Conservation (phyloP, 192 early-diverging fungal genomes). For the Glomus cerebriforme region DNA sequence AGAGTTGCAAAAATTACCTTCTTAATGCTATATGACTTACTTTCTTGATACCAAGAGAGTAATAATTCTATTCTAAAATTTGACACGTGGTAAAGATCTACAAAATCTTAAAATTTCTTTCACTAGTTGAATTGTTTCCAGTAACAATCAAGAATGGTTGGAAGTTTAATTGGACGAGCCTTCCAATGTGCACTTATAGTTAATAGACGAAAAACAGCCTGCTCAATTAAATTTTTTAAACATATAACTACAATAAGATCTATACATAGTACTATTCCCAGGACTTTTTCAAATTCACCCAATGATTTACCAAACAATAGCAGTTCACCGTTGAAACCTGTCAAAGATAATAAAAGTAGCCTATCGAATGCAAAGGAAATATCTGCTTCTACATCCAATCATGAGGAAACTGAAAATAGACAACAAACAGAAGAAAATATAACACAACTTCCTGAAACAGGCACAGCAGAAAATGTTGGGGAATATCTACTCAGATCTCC, state of each 20-base stretch:
- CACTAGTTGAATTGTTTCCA: neutral
- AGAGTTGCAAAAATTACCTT: no score
- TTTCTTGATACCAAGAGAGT: no score
- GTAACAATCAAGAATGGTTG: neutral
- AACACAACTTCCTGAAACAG: neutral
- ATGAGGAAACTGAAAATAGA: slow-evolving; percentile 6
- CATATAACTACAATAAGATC: neutral
- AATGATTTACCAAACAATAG: slow-evolving; percentile 13
- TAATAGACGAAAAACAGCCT: neutral
- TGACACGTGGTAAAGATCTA: no score
- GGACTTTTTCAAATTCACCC: slow-evolving; percentile 9
- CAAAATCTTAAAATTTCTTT: no score
- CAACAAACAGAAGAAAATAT: slow-evolving; percentile 1
- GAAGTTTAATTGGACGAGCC: neutral
- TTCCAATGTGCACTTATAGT: neutral
- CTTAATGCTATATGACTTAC: no score
- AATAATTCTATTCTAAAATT: no score
- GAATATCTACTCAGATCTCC: slow-evolving; percentile 19
- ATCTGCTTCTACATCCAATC: neutral
- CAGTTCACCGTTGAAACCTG: slow-evolving; percentile 15
- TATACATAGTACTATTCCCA: neutral
- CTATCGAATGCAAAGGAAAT: slow-evolving; percentile 8
- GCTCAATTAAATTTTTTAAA: neutral
- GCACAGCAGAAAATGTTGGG: neutral
- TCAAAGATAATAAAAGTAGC: slow-evolving; percentile 12